Base-by-base conservation (phyloP, 441 rosid genomes). In the Dalechampia spathulata region DNA sequence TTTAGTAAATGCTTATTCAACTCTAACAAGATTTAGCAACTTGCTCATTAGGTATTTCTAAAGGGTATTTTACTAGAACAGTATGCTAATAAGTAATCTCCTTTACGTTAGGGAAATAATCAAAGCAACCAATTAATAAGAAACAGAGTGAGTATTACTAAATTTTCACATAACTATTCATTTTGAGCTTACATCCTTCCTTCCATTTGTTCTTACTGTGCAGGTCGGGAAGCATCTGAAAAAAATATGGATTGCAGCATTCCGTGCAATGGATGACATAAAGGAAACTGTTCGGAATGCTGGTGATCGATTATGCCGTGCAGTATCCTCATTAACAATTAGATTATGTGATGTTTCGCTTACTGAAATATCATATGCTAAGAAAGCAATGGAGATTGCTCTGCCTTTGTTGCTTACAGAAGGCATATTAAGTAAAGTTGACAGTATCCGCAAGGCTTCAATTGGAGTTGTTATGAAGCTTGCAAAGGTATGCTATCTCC, bases 221-320 rank as follows among this genome's bases (percentile, higher is more conserved):
- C 59, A 93, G 99, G 80, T 93, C 28, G 73, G 81, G 46, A 89
- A 82, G 72, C 84, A 90, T 78, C 69, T 93, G 74, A 85, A 77
- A 79, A 78, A 75, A 66, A 46, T 90, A 53, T 93, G 99, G 97
- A 71, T 72, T 11, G 91, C 80, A 62, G 85, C 93, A 53, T 93
- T 85, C 73, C 97, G 97, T 67, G 96, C 97, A 71, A 90, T 93
- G 99, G 97, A 93, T 82, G 99, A 93, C 81, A 87, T 90, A 61
- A 93, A 93, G 78, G 99, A 93, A 80, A 90, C 97, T 66, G 99
- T 93, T 66, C 78, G 97, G 72, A 84, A 77, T 80, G 89, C 99
- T 49, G 99, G 96, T 57, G 97, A 90, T 73, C 90, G 77, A 71
- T 72, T 93, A 74, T 87, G 96, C 46, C 89, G 88, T 60, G 62